Base-by-base conservation (phyloP, 139 green algal genomes). In the Yamagishiella unicocca region DNA sequence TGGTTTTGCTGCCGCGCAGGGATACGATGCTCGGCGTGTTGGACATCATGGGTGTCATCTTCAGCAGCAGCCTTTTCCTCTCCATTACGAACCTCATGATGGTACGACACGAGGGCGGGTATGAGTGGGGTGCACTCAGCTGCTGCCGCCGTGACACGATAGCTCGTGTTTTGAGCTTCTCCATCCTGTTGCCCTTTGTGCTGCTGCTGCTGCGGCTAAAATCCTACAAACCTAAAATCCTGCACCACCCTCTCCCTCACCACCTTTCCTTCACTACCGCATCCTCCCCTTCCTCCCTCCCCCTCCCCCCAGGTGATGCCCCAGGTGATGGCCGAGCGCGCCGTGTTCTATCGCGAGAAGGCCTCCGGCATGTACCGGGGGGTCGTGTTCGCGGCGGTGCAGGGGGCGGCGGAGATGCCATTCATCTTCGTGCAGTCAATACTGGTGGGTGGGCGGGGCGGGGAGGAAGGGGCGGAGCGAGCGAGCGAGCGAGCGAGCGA, bases 31-130 rank as follows among this genome's bases (percentile, higher is more conserved):
- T 85, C 4, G 79, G 61, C 21, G 77, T 96, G 35, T 81, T 91
- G 42, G 95, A 96, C 86, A 92, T 96, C 25, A 78, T 93, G 80
- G 93, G 93, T 12, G 90, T 87, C 12, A 84, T 96, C 70, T 96
- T 91, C 86, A 78, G 84, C 45, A 87, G 62, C 73, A 89, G 85
- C 12, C 82, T 85, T 0, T 92, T 90, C 90, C 22, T 92, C 66
- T n/a, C 72, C 58, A 85, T 80, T 27, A 45, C 24, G 27, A 90
- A 90, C 81, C 40, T 70, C 45, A 73, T 84, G 31, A 62, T 70
- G 53, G 75, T 83, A 33, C 4, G 70, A 7, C 24, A 22, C 14
- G 2, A 37, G 35, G 37, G 31, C 37, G 64, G 64, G 64, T 8
- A 31, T 10, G 8, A 19, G 64, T 29, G 9, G 29, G 64, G 64